Conservation (phyloP, 305 asterid species). For the Fraxinus nigra region DNA sequence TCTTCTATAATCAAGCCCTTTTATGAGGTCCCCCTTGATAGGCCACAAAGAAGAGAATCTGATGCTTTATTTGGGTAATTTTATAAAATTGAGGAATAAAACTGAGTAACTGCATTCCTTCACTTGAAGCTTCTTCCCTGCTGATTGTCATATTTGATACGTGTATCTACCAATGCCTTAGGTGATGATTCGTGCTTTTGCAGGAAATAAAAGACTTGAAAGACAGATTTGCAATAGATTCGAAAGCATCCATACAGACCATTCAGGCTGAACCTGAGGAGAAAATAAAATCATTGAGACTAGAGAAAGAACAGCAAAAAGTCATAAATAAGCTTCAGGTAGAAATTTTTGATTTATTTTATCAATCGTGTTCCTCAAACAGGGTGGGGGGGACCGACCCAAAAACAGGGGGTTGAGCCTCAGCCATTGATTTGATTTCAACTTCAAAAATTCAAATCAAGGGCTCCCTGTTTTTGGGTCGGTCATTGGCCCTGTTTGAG, state of each 20-base stretch:
- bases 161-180: constrained; percentile 9
- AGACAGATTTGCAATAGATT: constrained; percentile 62
- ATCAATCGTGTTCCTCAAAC: not conserved
- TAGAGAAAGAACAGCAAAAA: constrained; percentile 90
- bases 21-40: not conserved
- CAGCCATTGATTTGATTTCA: too few relatives aligned
- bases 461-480: too few relatives aligned
- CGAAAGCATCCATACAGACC: constrained; percentile 66
- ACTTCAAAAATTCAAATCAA: too few relatives aligned
- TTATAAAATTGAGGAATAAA: constrained; percentile 2
- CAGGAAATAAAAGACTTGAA: constrained; percentile 70
- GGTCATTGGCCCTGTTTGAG: too few relatives aligned
- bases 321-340: constrained; percentile 87
- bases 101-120: not conserved
- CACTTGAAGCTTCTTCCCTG: not conserved
- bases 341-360: constrained; percentile 12
- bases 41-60: not conserved
- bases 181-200: constrained; percentile 20
- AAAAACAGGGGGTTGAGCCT: too few relatives aligned
- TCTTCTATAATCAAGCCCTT: not conserved
- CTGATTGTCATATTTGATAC: constrained; percentile 13
- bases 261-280: constrained; percentile 79
- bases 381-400: too few relatives aligned
- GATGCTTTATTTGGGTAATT: not conserved
- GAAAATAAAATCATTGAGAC: constrained; percentile 59